Evolutionary conservation across 257 asterid species (phyloP).

Genomic region (Penstemon eatonii): DNA sequence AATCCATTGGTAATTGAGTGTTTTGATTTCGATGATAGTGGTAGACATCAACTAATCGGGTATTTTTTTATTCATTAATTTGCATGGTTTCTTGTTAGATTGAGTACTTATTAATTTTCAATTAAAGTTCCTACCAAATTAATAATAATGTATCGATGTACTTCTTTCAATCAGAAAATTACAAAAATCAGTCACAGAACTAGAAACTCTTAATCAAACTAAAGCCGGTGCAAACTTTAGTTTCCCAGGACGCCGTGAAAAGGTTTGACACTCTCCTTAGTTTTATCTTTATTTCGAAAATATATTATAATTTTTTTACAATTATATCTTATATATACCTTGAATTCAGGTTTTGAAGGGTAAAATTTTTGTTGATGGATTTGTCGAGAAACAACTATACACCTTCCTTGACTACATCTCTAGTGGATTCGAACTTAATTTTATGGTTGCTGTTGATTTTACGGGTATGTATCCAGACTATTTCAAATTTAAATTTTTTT

Average conservation of each 20-base stretch:
- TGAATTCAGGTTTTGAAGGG: constrained; percentile 54
- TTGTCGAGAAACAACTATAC: constrained; percentile 58
- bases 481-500: background rate
- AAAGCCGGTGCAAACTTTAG: constrained; percentile 58
- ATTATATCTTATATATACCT: constrained; percentile 18
- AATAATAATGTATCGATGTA: background rate
- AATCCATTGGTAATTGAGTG: constrained; percentile 78
- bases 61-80: constrained; percentile 25
- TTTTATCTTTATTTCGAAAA: constrained; percentile 3
- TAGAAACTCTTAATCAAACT: constrained; percentile 51
- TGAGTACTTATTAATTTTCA: too few relatives aligned
- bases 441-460: constrained; percentile 89
- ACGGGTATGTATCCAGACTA: constrained; percentile 47
- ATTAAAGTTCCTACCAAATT: too few relatives aligned
- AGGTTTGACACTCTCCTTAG: constrained; percentile 43
- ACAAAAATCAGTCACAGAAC: constrained; percentile 64
- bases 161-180: constrained; percentile 46
- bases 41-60: constrained; percentile 75
- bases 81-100: too few relatives aligned
- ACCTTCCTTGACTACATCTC: constrained; percentile 82
- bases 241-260: constrained; percentile 49
- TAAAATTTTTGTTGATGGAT: constrained; percentile 59
- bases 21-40: constrained; percentile 69
- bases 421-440: constrained; percentile 79
- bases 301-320: background rate